Conservation (phyloP, 495 filamentous ascomycete genomes). For the Penicillium coffeae region DNA sequence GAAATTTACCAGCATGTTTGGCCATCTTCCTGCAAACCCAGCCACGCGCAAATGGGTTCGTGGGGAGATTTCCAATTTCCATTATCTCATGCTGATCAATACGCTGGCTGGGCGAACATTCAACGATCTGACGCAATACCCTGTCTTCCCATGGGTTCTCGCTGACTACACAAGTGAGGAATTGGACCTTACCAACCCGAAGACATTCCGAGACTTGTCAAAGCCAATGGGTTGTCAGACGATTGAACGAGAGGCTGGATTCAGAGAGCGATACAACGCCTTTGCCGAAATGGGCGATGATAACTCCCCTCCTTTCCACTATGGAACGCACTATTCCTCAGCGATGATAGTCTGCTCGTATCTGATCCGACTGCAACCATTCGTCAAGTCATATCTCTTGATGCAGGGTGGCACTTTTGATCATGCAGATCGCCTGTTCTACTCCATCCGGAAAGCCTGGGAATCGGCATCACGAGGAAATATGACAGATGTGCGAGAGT, state of each 20-base stretch:
- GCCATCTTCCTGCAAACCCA: slow-evolving; percentile 64
- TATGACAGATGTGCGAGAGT: slow-evolving; percentile 88
- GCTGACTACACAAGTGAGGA: slow-evolving; percentile 97
- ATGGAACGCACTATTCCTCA: slow-evolving; percentile 97
- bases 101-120: slow-evolving; percentile 96
- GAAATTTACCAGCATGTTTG: slow-evolving; percentile 94
- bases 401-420: slow-evolving; percentile 96
- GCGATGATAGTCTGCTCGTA: slow-evolving; percentile 98
- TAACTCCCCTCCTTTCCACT: slow-evolving; percentile 80
- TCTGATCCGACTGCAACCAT: slow-evolving; percentile 89
- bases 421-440: slow-evolving; percentile 92
- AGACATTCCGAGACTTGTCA: slow-evolving; percentile 82
- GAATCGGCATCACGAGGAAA: slow-evolving; percentile 83
- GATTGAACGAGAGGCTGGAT: slow-evolving; percentile 65
- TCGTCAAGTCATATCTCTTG: slow-evolving; percentile 95
- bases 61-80: slow-evolving; percentile 96
- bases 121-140: slow-evolving; percentile 97
- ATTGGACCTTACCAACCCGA: slow-evolving; percentile 77
- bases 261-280: slow-evolving; percentile 75
- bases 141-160: slow-evolving; percentile 95
- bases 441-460: slow-evolving; percentile 89
- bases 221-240: slow-evolving; percentile 98
- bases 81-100: slow-evolving; percentile 97
- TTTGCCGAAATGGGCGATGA: slow-evolving; percentile 90
- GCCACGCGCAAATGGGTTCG: slow-evolving; percentile 87